Conservation (phyloP, 306 rosid species). For the Urtica urens region DNA sequence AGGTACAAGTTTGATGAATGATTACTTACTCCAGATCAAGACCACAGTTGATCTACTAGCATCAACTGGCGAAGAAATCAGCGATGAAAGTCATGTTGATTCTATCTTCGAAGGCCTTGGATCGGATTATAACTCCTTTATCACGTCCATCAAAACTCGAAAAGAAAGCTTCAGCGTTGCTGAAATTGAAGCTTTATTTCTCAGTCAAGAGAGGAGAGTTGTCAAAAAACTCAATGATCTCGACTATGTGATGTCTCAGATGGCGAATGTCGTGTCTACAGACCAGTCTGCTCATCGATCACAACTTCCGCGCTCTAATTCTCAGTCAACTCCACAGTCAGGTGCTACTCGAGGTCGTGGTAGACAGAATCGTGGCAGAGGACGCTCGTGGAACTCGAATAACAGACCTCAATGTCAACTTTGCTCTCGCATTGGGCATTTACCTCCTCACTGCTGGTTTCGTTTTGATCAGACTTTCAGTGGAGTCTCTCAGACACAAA, state of each 20-base stretch:
- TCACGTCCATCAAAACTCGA: neutral
- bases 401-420: no score
- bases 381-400: no score
- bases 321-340: neutral
- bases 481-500: no score
- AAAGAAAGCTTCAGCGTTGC: no score
- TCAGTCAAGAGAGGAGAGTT: neutral
- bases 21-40: no score
- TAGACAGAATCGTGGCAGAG: neutral
- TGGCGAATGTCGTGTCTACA: neutral
- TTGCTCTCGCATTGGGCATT: neutral
- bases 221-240: neutral
- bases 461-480: neutral
- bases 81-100: no score
- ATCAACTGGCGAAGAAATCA: no score
- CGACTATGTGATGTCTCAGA: neutral
- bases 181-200: neutral
- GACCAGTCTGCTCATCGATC: no score
- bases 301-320: neutral
- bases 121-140: neutral
- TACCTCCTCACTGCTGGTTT: neutral
- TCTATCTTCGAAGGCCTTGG: no score
- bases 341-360: neutral
- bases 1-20: no score
- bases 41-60: no score